Evolutionary conservation across 1,284 basidiomycete species (phyloP).

Genomic region (Inonotus hispidus): DNA sequence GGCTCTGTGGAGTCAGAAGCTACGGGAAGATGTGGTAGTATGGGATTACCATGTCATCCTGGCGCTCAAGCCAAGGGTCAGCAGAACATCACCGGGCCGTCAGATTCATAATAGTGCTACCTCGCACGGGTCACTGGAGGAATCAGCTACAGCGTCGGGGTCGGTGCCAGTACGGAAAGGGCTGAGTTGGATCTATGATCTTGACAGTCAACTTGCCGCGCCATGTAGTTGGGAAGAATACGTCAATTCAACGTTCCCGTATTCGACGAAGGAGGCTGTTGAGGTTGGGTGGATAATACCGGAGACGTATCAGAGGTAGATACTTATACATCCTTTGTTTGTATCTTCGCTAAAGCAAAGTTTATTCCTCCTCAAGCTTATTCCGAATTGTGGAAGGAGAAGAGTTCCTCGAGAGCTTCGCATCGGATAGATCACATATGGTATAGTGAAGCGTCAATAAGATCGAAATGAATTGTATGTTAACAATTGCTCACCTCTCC

Average conservation of each 20-base stretch:
- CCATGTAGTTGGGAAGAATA: constrained; percentile 41
- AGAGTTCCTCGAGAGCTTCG: constrained; percentile 53
- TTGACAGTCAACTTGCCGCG: constrained; percentile 46
- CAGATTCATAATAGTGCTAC: not conserved
- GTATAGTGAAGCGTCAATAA: constrained; percentile 28
- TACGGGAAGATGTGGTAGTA: constrained; percentile 40
- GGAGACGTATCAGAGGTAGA: constrained; percentile 12
- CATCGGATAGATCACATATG: constrained; percentile 79
- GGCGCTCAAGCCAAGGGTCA: constrained; percentile 29
- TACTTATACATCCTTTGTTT: not conserved
- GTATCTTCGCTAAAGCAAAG: not conserved
- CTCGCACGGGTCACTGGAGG: too few relatives aligned
- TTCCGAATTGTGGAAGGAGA: constrained; percentile 48
- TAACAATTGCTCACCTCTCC: not conserved
- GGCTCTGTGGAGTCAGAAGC: constrained; percentile 59
- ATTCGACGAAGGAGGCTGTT: not conserved
- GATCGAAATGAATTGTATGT: not conserved
- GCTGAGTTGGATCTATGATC: constrained; percentile 57
- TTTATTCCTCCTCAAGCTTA: constrained; percentile 24
- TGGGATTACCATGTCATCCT: constrained; percentile 79
- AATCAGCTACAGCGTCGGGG: constrained; percentile 4
- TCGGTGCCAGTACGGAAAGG: not conserved
- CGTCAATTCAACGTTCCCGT: constrained; percentile 16
- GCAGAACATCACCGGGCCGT: not conserved
- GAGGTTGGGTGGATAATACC: constrained; percentile 24